Evolutionary conservation across 495 filamentous ascomycete species (phyloP).

Genomic region (Aspergillus campestris): DNA sequence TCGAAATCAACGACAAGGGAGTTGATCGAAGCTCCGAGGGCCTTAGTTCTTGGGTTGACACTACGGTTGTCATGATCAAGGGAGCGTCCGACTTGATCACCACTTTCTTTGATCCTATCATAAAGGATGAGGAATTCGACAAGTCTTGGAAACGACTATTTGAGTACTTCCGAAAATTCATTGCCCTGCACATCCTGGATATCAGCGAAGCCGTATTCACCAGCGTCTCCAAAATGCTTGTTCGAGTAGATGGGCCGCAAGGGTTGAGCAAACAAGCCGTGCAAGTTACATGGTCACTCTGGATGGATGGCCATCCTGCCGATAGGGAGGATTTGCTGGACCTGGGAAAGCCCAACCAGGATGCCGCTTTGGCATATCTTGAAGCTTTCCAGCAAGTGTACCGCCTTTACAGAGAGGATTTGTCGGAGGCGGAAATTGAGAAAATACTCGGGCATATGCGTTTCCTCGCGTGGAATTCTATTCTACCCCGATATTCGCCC

Average conservation of each 20-base stretch:
- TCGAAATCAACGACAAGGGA: constrained; percentile 14
- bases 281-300: constrained; percentile 62
- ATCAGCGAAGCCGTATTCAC: constrained; percentile 66
- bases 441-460: constrained; percentile 44
- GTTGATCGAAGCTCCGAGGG: constrained; percentile 19
- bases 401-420: constrained; percentile 57
- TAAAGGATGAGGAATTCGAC: constrained; percentile 47
- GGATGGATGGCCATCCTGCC: constrained; percentile 55
- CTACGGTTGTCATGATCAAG: constrained; percentile 62
- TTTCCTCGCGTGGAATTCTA: constrained; percentile 59
- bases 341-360: constrained; percentile 54
- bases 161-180: constrained; percentile 50
- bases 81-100: constrained; percentile 61
- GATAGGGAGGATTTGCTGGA: constrained; percentile 37
- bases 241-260: constrained; percentile 37
- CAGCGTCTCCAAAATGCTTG: constrained; percentile 57
- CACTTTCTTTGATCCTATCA: constrained; percentile 55
- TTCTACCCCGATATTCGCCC: constrained; percentile 65
- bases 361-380: constrained; percentile 70
- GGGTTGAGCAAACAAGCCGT: constrained; percentile 50
- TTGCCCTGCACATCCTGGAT: constrained; percentile 53
- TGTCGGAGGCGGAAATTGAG: constrained; percentile 51
- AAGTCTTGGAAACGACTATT: constrained; percentile 63
- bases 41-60: constrained; percentile 61
- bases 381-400: constrained; percentile 71